Evolutionary conservation across 106 monocot genomes (phyloP), one percentile per base, ranked within the genome.

Genomic region (Ottelia alismoides): DNA sequence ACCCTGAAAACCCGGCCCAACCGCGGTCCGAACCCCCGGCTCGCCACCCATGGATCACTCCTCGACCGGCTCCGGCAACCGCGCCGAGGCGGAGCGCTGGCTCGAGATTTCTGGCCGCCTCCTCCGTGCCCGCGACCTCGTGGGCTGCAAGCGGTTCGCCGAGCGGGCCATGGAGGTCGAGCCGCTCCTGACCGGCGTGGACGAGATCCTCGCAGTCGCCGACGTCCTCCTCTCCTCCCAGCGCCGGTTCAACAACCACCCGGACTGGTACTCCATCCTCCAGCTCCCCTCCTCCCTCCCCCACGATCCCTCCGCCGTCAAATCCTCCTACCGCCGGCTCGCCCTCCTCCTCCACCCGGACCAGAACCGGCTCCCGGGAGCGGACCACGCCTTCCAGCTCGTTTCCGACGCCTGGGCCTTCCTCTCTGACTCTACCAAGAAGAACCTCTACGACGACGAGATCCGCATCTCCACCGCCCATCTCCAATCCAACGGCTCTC

Each of bases 211-310:
- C 32, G 81, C 81, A 27, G 63, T 63, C 23, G 78, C 68, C 59
- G 58, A 74, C 49, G 77, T 78, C 28, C 77, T 81, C 52, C 68
- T 69, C 22, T 58, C 72, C 22, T 24, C 72, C 18, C 28, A 50
- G 19, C 55, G 31, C 27, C 70, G 63, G n/a, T 14, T 63, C 56
- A 66, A 67, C 70, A 45, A 52, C 45, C 70, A 55, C 10, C 26
- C 55, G 27, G 62, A 78, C 58, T 72, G 65, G 63, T 89, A 89
- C 74, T 55, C 80, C 49, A 64, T 85, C 29, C 84, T 85, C 52
- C 76, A 72, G 49, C 60, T 81, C 58, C 28, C 65, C 48, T 31
- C 54, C 23, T 47, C 66, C 26, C 27, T 30, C 18, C 12, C 22
- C 19, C 56, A 35, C 0, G 60, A 56, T 27, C 49, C 62, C 30